phyloP scores from a whole-genome alignment of 768 basidiomycete genomes.

The Gymnopilus junonius region DNA sequence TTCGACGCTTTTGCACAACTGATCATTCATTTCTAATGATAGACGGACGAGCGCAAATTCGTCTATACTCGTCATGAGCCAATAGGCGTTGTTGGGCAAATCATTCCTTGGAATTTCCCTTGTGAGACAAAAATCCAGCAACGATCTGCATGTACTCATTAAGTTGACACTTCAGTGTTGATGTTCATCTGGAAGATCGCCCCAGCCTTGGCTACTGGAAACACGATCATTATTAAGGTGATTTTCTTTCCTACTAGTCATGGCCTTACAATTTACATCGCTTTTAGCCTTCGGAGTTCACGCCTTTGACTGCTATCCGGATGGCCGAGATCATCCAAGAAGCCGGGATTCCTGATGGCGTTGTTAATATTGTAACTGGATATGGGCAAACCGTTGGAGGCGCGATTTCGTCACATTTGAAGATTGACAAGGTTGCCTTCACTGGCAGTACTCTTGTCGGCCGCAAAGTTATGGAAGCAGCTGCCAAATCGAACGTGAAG shows the following conservation, averaged over 20 bases:
- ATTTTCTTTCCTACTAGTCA: not conserved
- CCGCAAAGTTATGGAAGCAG: constrained; percentile 77
- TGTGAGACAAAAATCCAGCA: constrained; percentile 25
- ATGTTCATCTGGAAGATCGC: constrained; percentile 82
- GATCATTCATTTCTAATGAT: constrained; percentile 47
- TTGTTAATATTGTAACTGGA: constrained; percentile 77
- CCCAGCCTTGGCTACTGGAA: constrained; percentile 85
- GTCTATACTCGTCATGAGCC: constrained; percentile 77
- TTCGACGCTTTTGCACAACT: constrained; percentile 26
- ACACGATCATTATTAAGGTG: constrained; percentile 71
- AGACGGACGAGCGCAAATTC: constrained; percentile 60
- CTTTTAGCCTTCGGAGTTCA: constrained; percentile 72
- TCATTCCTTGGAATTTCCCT: constrained; percentile 77
- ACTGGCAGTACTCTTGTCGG: constrained; percentile 86
- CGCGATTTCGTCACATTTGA: constrained; percentile 71
- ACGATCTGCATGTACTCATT: not conserved
- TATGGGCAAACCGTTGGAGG: constrained; percentile 71
- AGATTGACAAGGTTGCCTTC: constrained; percentile 83
- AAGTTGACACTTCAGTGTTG: constrained; percentile 37
- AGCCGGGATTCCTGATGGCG: constrained; percentile 81
- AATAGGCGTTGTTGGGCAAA: constrained; percentile 55
- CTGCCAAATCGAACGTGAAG: constrained; percentile 84
- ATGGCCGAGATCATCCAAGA: constrained; percentile 62
- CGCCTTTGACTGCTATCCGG: constrained; percentile 70
- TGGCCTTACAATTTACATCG: not conserved